phyloP scores from a whole-genome alignment of 2,329 filamentous ascomycete species.

The Exserohilum rostratum region DNA sequence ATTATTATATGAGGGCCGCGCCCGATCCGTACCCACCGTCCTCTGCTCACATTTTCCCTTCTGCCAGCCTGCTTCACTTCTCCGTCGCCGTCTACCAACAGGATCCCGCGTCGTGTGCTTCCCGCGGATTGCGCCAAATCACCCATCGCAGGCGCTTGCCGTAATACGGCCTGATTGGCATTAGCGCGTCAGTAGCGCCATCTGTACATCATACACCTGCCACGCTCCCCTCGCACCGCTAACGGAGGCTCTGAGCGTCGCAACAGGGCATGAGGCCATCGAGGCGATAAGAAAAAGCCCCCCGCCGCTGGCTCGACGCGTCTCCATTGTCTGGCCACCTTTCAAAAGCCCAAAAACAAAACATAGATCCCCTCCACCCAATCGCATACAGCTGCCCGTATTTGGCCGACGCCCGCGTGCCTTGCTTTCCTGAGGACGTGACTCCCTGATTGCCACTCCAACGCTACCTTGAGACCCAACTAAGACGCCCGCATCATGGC shows the following conservation, averaged over 20 bases:
- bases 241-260: constrained; percentile 15
- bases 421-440: constrained; percentile 21
- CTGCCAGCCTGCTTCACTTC: background rate
- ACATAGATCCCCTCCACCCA: background rate
- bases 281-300: constrained; percentile 19
- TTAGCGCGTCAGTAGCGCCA: constrained; percentile 30
- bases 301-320: constrained; percentile 13
- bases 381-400: constrained; percentile 7
- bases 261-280: constrained; percentile 28
- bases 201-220: constrained; percentile 28
- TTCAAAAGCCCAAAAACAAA: no score
- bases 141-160: constrained; percentile 23
- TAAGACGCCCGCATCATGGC: constrained; percentile 38
- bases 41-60: background rate
- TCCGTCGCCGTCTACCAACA: no score
- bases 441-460: constrained; percentile 22
- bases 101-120: constrained; percentile 7
- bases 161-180: constrained; percentile 22
- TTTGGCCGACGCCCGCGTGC: constrained; percentile 23
- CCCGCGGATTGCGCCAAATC: constrained; percentile 25
- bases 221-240: constrained; percentile 26
- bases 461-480: constrained; percentile 10
- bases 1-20: no score
- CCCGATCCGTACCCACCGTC: background rate
- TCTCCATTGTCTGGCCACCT: background rate